Evolutionary conservation across 2,329 filamentous ascomycete species (phyloP).

Genomic region (Fusarium concolor): DNA sequence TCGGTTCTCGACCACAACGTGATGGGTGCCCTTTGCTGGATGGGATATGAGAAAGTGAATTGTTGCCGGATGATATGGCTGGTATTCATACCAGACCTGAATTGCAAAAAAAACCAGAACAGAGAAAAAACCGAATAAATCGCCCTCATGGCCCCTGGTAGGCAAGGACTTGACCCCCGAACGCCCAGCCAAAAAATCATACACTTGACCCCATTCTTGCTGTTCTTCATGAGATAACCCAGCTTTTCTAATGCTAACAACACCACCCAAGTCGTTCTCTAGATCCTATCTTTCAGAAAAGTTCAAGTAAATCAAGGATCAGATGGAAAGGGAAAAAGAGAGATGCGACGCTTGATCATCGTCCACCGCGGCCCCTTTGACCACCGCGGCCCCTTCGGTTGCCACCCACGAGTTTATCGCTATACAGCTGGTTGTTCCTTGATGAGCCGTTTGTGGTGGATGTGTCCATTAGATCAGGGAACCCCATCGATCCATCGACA

Average conservation of each 20-base stretch:
- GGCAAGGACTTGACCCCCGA: conserved; percentile 25
- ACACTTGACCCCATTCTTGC: not conserved
- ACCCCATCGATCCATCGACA: conserved; percentile 66
- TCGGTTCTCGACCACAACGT: not conserved
- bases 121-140: not conserved
- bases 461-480: conserved; percentile 60
- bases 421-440: conserved; percentile 60
- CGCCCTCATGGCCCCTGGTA: not conserved
- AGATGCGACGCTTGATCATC: conserved; percentile 21
- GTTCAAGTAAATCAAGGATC: not conserved
- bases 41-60: not conserved
- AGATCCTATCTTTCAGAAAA: not conserved
- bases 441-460: conserved; percentile 37
- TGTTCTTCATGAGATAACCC: conserved; percentile 2
- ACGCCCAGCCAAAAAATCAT: conserved; percentile 30
- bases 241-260: conserved; percentile 29
- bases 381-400: conserved; percentile 46
- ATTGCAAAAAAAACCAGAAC: not conserved
- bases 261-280: not conserved
- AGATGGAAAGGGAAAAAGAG: not conserved
- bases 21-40: not conserved
- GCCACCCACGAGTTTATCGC: conserved; percentile 58
- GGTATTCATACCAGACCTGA: not conserved
- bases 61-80: not conserved
- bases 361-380: conserved; percentile 41